These are phyloP conservation scores for Hibiscus trionum DNA, from an alignment of 345 rosid genomes.

Conservation along the genomic window DNA sequence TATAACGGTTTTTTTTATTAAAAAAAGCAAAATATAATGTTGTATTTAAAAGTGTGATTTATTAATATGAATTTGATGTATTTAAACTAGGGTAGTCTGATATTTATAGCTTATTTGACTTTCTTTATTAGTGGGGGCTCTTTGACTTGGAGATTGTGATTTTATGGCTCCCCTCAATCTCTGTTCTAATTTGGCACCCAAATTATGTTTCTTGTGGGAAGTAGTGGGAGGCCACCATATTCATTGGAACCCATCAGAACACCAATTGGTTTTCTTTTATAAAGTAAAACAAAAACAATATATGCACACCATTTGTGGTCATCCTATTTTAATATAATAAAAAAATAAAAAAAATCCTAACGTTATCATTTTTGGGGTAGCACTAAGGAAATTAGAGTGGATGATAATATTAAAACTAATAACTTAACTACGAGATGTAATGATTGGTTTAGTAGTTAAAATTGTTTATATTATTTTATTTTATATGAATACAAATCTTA, in stretches of 20 bases:
- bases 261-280: not conserved
- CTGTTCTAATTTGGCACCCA: not conserved
- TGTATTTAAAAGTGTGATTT: too few relatives aligned
- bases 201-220: not conserved
- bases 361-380: not conserved
- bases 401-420: not conserved
- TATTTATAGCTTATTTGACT: not conserved
- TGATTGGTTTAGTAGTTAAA: too few relatives aligned
- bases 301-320: not conserved
- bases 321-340: not conserved
- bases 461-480: too few relatives aligned
- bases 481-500: too few relatives aligned
- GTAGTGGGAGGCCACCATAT: conserved; percentile 1
- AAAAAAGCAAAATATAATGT: too few relatives aligned
- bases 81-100: not conserved
- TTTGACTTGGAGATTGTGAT: not conserved
- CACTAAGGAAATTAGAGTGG: not conserved
- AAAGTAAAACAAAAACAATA: not conserved
- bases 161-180: not conserved
- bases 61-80: too few relatives aligned
- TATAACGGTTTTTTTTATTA: too few relatives aligned
- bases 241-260: not conserved
- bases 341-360: too few relatives aligned
- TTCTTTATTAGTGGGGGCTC: not conserved
- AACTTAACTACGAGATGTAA: not conserved